A percentile compares a stretch with the other conserved stretches of the same genome.
phyloP scores from a whole-genome alignment of 108 stramenopile species.

The Pseudonitzschia delicatissima region DNA sequence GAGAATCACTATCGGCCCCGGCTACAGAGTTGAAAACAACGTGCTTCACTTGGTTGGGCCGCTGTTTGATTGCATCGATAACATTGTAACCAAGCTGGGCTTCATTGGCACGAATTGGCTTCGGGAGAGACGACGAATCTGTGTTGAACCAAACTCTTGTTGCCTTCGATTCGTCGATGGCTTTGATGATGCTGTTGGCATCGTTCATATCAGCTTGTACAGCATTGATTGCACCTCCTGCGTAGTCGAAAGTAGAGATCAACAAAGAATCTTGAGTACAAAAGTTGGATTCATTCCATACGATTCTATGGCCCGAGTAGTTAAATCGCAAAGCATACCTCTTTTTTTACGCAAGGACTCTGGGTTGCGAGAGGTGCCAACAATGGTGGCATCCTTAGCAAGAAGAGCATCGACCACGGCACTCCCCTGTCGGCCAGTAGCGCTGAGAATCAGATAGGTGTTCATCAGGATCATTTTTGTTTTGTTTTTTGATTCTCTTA shows the following conservation, averaged over 20 bases:
- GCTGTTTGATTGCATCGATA: constrained; percentile 23
- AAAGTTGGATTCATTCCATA: too few relatives aligned
- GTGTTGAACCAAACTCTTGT: constrained; percentile 30
- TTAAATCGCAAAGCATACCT: too few relatives aligned
- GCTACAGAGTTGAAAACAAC: constrained; percentile 32
- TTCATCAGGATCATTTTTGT: too few relatives aligned
- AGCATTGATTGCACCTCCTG: constrained; percentile 1
- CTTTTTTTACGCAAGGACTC: too few relatives aligned
- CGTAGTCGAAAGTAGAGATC: too few relatives aligned
- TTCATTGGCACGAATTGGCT: constrained; percentile 12
- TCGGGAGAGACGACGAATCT: constrained; percentile 18
- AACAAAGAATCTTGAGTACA: too few relatives aligned
- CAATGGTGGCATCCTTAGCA: constrained; percentile 22
- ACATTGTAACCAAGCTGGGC: constrained; percentile 16
- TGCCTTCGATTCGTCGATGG: constrained; percentile 26
- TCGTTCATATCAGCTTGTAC: constrained; percentile 26
- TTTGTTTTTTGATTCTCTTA: too few relatives aligned
- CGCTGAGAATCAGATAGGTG: constrained; percentile 29
- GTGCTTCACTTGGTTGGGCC: constrained; percentile 6
- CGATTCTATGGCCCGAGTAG: too few relatives aligned
- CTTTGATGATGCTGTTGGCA: constrained; percentile 17
- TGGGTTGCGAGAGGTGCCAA: constrained; percentile 30
- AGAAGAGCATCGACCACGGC: constrained; percentile 27
- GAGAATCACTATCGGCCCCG: constrained; percentile 25
- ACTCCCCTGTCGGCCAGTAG: constrained; percentile 29